These are phyloP conservation scores for Hemileccinum hortonii DNA, from an alignment of 1,284 basidiomycete species.

Conservation along the genomic window DNA sequence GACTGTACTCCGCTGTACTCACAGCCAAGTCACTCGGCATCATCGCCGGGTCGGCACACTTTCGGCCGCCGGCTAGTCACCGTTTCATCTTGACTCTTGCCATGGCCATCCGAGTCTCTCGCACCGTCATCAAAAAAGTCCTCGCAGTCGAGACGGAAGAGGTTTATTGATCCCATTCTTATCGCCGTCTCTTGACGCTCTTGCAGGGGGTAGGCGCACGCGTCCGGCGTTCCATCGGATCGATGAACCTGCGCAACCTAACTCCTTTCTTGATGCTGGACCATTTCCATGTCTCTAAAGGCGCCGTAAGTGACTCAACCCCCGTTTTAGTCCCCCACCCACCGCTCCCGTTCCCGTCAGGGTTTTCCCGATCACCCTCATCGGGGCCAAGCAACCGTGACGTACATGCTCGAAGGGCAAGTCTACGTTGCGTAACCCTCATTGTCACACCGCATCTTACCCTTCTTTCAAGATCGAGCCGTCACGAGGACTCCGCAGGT, in stretches of 20 bases:
- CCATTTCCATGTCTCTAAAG: constrained; percentile 66
- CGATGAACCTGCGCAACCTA: constrained; percentile 71
- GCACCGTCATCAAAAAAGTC: constrained; percentile 73
- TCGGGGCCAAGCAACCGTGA: constrained; percentile 84
- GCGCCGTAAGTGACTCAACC: constrained; percentile 50
- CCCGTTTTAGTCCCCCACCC: not conserved
- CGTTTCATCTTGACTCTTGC: too few species aligned
- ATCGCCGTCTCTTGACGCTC: not conserved
- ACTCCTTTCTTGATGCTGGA: constrained; percentile 91
- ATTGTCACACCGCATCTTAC: not conserved
- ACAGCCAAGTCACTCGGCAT: not conserved
- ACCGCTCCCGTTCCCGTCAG: constrained; percentile 30
- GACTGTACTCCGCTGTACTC: not conserved
- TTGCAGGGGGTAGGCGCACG: constrained; percentile 79
- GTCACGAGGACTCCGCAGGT: constrained; percentile 92
- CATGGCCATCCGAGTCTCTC: too few species aligned
- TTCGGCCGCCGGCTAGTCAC: not conserved
- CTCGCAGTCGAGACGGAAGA: constrained; percentile 81
- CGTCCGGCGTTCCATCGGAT: constrained; percentile 90
- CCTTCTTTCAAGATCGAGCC: constrained; percentile 45
- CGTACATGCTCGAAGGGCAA: constrained; percentile 86
- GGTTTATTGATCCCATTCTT: constrained; percentile 36
- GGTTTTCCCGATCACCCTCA: constrained; percentile 87
- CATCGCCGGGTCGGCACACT: not conserved
- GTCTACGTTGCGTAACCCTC: constrained; percentile 3